Evolutionary conservation across 306 rosid genomes (phyloP), one percentile per base, ranked within the genome.

Genomic region (Albizia julibrissin): DNA sequence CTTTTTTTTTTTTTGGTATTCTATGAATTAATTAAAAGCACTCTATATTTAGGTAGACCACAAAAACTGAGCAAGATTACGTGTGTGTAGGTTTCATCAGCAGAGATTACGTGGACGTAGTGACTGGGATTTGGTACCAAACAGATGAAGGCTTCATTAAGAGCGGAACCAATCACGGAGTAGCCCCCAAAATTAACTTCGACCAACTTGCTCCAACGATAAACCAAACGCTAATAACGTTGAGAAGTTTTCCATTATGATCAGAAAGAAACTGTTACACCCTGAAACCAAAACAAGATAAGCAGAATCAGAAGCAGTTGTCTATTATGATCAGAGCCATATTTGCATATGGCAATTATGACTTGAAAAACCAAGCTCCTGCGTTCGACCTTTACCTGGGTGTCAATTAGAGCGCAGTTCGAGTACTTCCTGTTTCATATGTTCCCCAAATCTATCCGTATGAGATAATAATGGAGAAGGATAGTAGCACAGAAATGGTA

Each of bases 181-280:
- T 27, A 14, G 18, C 43, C 8, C 58, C 39, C 0, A 4, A 14
- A 0, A 3, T 1, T 52, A 4, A 0, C 0, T 42, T 22, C 40
- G 4, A 6, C 2, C 15, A 21, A 33, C 14, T 2, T 12, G 50
- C 50, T 44, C 50, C 50, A 12, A 44, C 50, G 2, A 44, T 47
- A 21, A 19, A 26, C 40, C 69, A 4, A 9, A 81, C 67, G 14
- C 43, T 79, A 22, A 8, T 15, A 31, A 82, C 46, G 3, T 10
- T 87, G 11, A 86, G 93, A 82, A 86, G 87, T 42, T 90, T 90
- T 40, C 89, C 90, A 7, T 19, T 69, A 0, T 87, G 89, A 2
- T 1, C 31, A 47, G 29, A 3, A 18, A 84, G 74, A 50, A 90
- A 81, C 40, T 90, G 93, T 82, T 90, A 83, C 81, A 75, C 67